Conservation (phyloP, 306 rosid species). For the Trifolium fragiferum region DNA sequence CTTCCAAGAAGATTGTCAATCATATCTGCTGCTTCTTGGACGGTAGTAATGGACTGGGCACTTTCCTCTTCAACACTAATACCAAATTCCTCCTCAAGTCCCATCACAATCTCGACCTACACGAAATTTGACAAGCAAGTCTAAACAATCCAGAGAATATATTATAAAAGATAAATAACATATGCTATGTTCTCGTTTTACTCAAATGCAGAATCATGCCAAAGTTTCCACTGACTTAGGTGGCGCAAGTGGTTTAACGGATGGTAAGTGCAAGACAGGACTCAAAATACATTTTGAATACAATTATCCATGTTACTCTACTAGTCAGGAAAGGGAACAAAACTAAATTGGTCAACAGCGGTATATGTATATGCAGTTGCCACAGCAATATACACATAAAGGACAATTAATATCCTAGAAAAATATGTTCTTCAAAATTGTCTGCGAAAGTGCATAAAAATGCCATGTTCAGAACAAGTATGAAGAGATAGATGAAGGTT, state of each 20-base stretch:
- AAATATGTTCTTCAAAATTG: conserved; percentile 1
- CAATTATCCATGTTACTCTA: conserved; percentile 31
- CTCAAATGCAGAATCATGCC: conserved; percentile 10
- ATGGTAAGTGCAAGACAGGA: not conserved
- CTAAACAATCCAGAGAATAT: not conserved
- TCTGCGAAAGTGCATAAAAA: not conserved
- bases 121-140: not conserved
- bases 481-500: not conserved
- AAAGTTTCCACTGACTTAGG: not conserved
- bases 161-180: conserved; percentile 1
- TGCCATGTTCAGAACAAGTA: not conserved
- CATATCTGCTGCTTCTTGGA: conserved; percentile 86
- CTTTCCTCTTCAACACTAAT: conserved; percentile 76
- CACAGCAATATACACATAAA: not conserved
- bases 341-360: not conserved
- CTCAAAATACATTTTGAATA: not conserved
- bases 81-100: conserved; percentile 82
- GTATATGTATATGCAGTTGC: not conserved
- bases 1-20: conserved; percentile 63
- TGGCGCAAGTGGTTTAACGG: not conserved
- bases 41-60: conserved; percentile 77
- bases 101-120: conserved; percentile 97
- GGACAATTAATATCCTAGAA: not conserved
- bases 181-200: not conserved
- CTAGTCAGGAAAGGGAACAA: not conserved